Conservation (phyloP, 2,329 filamentous ascomycete genomes). For the Plenodomus biglobosus region DNA sequence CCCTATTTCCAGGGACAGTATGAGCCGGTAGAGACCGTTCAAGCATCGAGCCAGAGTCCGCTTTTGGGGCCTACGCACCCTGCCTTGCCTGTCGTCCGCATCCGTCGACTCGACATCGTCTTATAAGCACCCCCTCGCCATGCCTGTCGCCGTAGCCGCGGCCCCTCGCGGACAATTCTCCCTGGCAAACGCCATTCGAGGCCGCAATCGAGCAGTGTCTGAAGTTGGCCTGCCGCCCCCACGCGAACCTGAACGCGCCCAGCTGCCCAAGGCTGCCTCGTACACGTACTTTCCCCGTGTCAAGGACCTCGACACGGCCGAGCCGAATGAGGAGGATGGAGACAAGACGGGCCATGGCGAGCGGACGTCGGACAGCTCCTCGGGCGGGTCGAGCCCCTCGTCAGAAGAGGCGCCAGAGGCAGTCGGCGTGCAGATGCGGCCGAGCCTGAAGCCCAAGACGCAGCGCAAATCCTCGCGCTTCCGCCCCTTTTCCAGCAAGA, state of each 20-base stretch:
- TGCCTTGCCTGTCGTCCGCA: background rate
- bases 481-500: constrained; percentile 39
- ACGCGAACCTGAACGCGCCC: constrained; percentile 25
- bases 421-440: constrained; percentile 30
- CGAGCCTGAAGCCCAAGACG: constrained; percentile 28
- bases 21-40: constrained; percentile 20
- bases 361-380: constrained; percentile 43
- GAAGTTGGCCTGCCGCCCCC: constrained; percentile 31
- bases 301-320: constrained; percentile 38
- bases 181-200: constrained; percentile 33
- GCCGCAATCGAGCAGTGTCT: constrained; percentile 37
- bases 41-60: constrained; percentile 5
- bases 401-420: constrained; percentile 40
- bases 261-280: constrained; percentile 44
- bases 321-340: constrained; percentile 37
- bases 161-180: constrained; percentile 34
- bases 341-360: constrained; percentile 31
- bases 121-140: constrained; percentile 18
- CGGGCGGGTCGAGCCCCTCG: constrained; percentile 50
- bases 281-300: constrained; percentile 47
- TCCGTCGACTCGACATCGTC: constrained; percentile 3
- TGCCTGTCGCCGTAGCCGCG: constrained; percentile 38
- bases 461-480: constrained; percentile 43
- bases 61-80: background rate
- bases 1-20: constrained; percentile 10